Conservation (phyloP, 495 filamentous ascomycete genomes). For the Alectoria sarmentosa region DNA sequence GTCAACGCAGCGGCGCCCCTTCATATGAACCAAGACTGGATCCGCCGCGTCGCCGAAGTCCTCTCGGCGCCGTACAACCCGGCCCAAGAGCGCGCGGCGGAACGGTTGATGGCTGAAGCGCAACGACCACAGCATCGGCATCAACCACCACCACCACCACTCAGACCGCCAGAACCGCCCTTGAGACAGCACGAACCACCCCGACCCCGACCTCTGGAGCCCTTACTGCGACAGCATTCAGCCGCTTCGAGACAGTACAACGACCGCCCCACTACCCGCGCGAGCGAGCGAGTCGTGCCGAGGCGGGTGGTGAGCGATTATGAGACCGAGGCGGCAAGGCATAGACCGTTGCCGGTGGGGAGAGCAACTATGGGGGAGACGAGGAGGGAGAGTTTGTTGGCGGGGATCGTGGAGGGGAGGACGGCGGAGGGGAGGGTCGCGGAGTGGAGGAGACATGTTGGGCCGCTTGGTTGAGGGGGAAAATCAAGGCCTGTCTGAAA, state of each 20-base stretch:
- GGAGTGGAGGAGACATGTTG: slow-evolving; percentile 27
- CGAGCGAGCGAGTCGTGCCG: slow-evolving; percentile 17
- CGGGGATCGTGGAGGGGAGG: slow-evolving; percentile 17
- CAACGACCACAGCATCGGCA: neutral
- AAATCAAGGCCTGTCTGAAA: neutral
- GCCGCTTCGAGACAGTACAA: slow-evolving; percentile 11
- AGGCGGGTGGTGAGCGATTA: neutral
- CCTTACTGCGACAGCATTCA: slow-evolving; percentile 3
- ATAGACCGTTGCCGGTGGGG: slow-evolving; percentile 1
- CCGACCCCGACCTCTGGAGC: too few species aligned
- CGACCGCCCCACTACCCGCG: neutral
- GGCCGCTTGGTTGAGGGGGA: neutral
- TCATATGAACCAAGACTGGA: neutral
- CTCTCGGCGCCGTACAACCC: slow-evolving; percentile 2
- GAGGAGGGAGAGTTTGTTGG: slow-evolving; percentile 20
- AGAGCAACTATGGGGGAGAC: neutral
- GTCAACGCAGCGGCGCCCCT: neutral
- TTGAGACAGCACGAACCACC: too few species aligned
- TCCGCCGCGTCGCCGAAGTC: slow-evolving; percentile 16
- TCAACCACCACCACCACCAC: neutral
- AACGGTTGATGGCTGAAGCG: slow-evolving; percentile 10
- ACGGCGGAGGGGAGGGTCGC: slow-evolving; percentile 21
- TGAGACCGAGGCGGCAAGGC: slow-evolving; percentile 11
- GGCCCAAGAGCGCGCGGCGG: slow-evolving; percentile 13
- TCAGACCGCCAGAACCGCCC: too few species aligned